Percentiles rank a stretch among this genome's conserved stretches.
phyloP scores from a whole-genome alignment of 2,329 filamentous ascomycete species.

The Dactylonectria estremocensis region DNA sequence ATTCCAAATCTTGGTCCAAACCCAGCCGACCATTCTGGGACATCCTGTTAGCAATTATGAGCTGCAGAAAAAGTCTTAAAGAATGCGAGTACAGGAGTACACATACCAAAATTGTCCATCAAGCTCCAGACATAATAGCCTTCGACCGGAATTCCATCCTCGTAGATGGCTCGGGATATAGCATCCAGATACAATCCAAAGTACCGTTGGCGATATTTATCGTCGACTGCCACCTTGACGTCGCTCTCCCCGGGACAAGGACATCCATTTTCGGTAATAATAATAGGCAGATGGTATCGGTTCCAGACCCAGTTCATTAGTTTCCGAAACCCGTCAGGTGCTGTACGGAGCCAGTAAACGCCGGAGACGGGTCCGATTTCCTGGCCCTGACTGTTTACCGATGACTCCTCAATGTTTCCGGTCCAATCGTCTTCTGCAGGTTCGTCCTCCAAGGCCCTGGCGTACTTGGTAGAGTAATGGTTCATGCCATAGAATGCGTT shows the following conservation, averaged over 20 bases:
- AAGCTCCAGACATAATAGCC: constrained; percentile 21
- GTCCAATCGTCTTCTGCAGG: constrained; percentile 41
- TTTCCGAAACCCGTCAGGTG: constrained; percentile 39
- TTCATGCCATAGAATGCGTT: constrained; percentile 56
- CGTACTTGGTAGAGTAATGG: constrained; percentile 53
- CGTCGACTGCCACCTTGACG: constrained; percentile 51
- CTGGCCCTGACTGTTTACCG: constrained; percentile 41
- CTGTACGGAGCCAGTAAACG: constrained; percentile 36
- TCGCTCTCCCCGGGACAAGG: constrained; percentile 47
- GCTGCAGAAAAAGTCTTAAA: no score
- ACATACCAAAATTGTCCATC: constrained; percentile 28
- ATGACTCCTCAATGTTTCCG: constrained; percentile 36
- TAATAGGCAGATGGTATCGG: constrained; percentile 35
- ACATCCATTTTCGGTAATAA: constrained; percentile 44
- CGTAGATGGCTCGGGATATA: constrained; percentile 38
- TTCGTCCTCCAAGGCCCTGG: constrained; percentile 38
- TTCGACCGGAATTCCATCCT: constrained; percentile 9
- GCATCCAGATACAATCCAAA: constrained; percentile 56
- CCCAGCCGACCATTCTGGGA: constrained; percentile 3
- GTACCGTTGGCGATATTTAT: constrained; percentile 55
- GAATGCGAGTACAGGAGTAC: not conserved
- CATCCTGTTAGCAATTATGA: not conserved
- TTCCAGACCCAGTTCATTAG: constrained; percentile 42
- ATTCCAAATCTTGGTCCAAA: constrained; percentile 3
- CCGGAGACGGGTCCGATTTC: constrained; percentile 33